Conservation (phyloP, 306 rosid genomes). For the Dalbergia cochinchinensis region DNA sequence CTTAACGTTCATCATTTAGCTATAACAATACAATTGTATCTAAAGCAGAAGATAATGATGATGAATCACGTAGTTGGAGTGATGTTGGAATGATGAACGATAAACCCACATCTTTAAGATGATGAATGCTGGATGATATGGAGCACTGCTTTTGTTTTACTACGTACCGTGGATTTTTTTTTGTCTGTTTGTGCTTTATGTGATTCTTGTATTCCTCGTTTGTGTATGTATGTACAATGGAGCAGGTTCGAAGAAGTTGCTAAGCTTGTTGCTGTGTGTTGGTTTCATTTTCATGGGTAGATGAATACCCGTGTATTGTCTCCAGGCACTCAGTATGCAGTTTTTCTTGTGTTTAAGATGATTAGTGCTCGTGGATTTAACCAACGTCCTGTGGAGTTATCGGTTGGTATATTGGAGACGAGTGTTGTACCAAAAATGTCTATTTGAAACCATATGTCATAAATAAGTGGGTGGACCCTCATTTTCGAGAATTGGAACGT, state of each 20-base stretch:
- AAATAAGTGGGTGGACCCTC: not conserved
- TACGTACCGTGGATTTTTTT: too few relatives aligned
- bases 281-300: slow-evolving; percentile 63
- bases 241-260: slow-evolving; percentile 67
- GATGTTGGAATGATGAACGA: too few relatives aligned
- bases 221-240: too few relatives aligned
- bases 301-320: slow-evolving; percentile 55
- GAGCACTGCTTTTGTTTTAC: not conserved
- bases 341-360: slow-evolving; percentile 63
- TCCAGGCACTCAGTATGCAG: slow-evolving; percentile 56
- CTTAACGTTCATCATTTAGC: too few relatives aligned
- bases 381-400: slow-evolving; percentile 38
- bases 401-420: slow-evolving; percentile 44
- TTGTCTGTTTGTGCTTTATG: too few relatives aligned
- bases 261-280: slow-evolving; percentile 55
- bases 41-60: not conserved
- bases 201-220: not conserved
- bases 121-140: not conserved
- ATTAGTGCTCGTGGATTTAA: slow-evolving; percentile 46
- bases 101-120: not conserved
- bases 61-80: not conserved
- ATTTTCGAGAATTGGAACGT: not conserved
- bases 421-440: not conserved
- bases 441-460: not conserved
- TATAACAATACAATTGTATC: too few relatives aligned